Base-by-base conservation (phyloP, 495 filamentous ascomycete species). In the Hypoxylon trugodes region DNA sequence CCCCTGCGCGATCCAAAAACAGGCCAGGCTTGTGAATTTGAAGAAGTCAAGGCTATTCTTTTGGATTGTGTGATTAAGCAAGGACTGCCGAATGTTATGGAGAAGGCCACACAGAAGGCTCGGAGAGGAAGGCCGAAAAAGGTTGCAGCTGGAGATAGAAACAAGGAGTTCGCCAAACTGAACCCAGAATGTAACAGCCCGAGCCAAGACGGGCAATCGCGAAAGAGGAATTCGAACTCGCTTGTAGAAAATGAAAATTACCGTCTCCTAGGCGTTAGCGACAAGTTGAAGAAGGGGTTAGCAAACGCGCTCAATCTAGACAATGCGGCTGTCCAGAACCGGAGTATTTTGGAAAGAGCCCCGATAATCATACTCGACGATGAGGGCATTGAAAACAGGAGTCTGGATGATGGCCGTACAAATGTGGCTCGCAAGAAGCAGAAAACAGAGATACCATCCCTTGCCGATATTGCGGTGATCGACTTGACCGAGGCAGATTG, bases 51-150 rank as follows among this genome's bases (percentile, higher is more conserved):
- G n/a, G 57, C 48, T 10, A 58, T 48, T 12, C 42, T 68, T 41
- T 30, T 68, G 2, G 59, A 68, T 48, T 64, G 65, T 49, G 59
- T 68, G 22, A 18, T 68, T 9, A 53, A 30, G 3, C 28, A 48
- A 0, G 59, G 54, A 3, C 30, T 68, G 1, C 53, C 58, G 30
- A 15, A 48, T 21, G 9, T 58, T 19, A 9, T 18, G 0, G 42
- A 58, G 33, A 58, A 48, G 5, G 8, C 32, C 1, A 48, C n/a
- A 6, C n/a, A 40, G 6, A 33, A 21, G 7, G 8, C 4, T 26
- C 18, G 13, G 48, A 47, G 53, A 30, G 42, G 53, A n/a, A 37
- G 32, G 21, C 15, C 53, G 13, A 47, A 30, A 24, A 57, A 57
- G 26, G 15, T 2, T 6, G 8, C 33, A 4, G 10, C 42, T 21